Base-by-base conservation (phyloP, 2,329 filamentous ascomycete species). In the Pseudocercospora cruenta region DNA sequence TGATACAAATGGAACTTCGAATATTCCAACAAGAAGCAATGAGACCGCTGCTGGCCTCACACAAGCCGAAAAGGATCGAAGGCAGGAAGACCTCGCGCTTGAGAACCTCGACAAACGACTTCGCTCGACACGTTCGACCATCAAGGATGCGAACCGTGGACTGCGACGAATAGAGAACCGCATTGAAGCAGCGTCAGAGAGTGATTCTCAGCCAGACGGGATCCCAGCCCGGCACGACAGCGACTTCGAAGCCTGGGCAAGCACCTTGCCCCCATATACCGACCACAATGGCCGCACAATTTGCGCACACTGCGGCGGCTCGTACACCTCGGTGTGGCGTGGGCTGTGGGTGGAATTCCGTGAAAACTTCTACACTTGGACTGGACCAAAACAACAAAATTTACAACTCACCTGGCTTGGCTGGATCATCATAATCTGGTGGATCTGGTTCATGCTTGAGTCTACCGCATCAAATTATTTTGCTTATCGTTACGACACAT, bases 361-460 rank as follows among this genome's bases (percentile, higher is more conserved):
- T 31, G 59, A 64, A 26, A 70, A 69, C 58, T 77, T 77, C 66
- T 77, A 76, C 67, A 67, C 65, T 22, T 71, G 68, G 39, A 66
- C 70, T 36, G 28, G 66, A 22, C 62, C 63, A 19, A 47, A 63
- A 43, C 57, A 65, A 14, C 61, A 69, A n/a, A 60, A 67, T n/a
- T 70, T 78, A 63, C 75, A 76, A 16, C 67, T 80, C 6, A 83
- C 82, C 12, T 73, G 75, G 60, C 69, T 82, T 4, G 79, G 80
- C 47, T 76, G 81, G 75, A 65, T 78, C 28, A 72, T 80, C 12
- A 65, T 84, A 1, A 22, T 79, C 7, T 76, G 81, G 19, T 72
- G 83, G 19, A 70, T 77, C 43, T 88, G 84, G 84, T 83, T 82
- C 71, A 70, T 84, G 31, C 55, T 71, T 6, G 76, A 78, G 67